Conservation (phyloP, 768 basidiomycete genomes). For the Mycena rosella region DNA sequence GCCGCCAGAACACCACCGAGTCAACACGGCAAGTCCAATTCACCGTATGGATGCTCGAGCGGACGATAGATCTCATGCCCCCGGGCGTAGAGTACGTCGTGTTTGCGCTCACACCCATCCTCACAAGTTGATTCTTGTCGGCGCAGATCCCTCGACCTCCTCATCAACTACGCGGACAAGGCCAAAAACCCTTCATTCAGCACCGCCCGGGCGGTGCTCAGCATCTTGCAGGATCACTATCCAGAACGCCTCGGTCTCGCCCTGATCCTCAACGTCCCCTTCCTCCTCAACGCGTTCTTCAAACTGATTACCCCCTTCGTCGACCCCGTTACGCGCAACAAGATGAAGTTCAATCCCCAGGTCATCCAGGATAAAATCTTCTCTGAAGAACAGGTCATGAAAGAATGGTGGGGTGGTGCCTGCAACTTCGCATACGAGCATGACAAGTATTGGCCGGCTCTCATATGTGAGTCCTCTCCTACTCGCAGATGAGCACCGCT, state of each 20-base stretch:
- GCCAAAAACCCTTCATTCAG: constrained; percentile 67
- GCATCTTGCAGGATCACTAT: constrained; percentile 85
- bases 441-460: constrained; percentile 77
- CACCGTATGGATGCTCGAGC: constrained; percentile 83
- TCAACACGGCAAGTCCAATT: constrained; percentile 77
- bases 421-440: constrained; percentile 81
- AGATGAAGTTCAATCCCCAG: constrained; percentile 82
- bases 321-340: constrained; percentile 83
- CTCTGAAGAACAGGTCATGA: constrained; percentile 76
- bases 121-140: neutral
- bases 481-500: neutral
- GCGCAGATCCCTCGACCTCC: constrained; percentile 71
- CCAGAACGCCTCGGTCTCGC: constrained; percentile 87
- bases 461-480: constrained; percentile 52
- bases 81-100: constrained; percentile 81
- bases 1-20: constrained; percentile 81
- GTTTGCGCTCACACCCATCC: neutral
- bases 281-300: constrained; percentile 79
- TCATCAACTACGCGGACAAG: constrained; percentile 84
- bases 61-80: constrained; percentile 80
- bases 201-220: constrained; percentile 61
- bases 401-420: constrained; percentile 77
- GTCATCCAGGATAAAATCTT: constrained; percentile 78
- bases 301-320: constrained; percentile 85
- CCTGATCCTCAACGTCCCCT: constrained; percentile 86